phyloP scores from a whole-genome alignment of 495 filamentous ascomycete genomes.

The Parathielavia appendiculata region DNA sequence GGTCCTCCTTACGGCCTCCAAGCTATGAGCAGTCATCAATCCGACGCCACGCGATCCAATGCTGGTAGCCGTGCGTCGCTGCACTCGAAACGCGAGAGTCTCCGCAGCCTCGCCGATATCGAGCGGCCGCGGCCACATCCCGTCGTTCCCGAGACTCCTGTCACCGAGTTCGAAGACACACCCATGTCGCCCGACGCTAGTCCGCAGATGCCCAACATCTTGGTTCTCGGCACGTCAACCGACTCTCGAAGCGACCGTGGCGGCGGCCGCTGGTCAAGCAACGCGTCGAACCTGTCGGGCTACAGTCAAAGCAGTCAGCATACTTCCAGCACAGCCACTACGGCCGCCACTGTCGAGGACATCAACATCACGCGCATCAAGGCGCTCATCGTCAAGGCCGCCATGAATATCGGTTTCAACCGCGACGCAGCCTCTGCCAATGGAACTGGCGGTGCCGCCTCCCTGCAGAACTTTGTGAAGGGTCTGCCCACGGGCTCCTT shows the following conservation, averaged over 20 bases:
- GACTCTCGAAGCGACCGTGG: constrained; percentile 37
- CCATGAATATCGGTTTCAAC: constrained; percentile 69
- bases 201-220: constrained; percentile 70
- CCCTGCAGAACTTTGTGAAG: constrained; percentile 67
- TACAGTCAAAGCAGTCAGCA: constrained; percentile 66
- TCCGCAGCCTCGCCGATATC: constrained; percentile 35
- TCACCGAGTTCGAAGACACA: constrained; percentile 87
- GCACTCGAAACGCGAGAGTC: constrained; percentile 43
- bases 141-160: constrained; percentile 72
- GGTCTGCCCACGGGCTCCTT: constrained; percentile 71
- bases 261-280: constrained; percentile 65
- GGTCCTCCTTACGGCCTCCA: constrained; percentile 22
- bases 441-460: constrained; percentile 33
- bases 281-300: constrained; percentile 65
- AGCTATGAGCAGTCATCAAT: constrained; percentile 24
- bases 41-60: constrained; percentile 31
- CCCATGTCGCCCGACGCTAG: constrained; percentile 73
- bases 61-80: constrained; percentile 41
- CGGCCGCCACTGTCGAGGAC: constrained; percentile 61
- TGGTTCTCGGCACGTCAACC: constrained; percentile 67
- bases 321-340: constrained; percentile 69
- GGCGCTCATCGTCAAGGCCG: constrained; percentile 72
- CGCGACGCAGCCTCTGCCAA: constrained; percentile 40
- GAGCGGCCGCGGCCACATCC: constrained; percentile 31
- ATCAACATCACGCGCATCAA: constrained; percentile 68